Evolutionary conservation across 2,329 filamentous ascomycete genomes (phyloP).

Genomic region (Emericellopsis atlantica): DNA sequence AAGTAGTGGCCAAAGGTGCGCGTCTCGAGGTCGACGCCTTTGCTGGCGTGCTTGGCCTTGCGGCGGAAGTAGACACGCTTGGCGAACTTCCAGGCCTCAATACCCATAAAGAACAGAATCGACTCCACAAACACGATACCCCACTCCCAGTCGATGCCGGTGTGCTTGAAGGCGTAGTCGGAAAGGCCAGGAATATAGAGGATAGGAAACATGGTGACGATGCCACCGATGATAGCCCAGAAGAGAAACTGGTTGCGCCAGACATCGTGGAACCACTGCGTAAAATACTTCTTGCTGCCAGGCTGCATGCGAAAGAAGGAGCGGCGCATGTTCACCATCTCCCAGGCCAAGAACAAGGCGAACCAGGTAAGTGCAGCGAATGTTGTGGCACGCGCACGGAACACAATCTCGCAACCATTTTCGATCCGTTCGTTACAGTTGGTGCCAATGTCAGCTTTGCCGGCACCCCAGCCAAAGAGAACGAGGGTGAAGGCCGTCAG

Average conservation of each 20-base stretch:
- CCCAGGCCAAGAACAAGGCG: conserved; percentile 63
- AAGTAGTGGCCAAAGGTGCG: conserved; percentile 5
- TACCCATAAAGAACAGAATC: conserved; percentile 42
- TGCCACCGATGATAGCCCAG: conserved; percentile 38
- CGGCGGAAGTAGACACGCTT: conserved; percentile 34
- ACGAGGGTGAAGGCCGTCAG: conserved; percentile 38
- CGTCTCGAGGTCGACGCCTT: conserved; percentile 4
- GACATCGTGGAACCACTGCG: conserved; percentile 53
- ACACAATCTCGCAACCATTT: conserved; percentile 43
- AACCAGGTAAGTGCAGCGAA: conserved; percentile 66
- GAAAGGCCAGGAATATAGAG: conserved; percentile 47
- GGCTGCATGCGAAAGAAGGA: conserved; percentile 65
- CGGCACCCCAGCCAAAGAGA: conserved; percentile 34
- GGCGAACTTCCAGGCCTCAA: conserved; percentile 44
- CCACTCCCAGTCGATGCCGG: conserved; percentile 48
- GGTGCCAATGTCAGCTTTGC: conserved; percentile 35
- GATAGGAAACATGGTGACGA: conserved; percentile 32
- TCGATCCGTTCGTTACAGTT: conserved; percentile 46
- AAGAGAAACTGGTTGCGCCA: conserved; percentile 63
- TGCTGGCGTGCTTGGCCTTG: conserved; percentile 8
- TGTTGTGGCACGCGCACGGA: conserved; percentile 57
- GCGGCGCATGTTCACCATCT: conserved; percentile 58
- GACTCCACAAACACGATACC: conserved; percentile 41
- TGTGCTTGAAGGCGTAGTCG: conserved; percentile 43
- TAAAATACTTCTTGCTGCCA: conserved; percentile 43